These are phyloP conservation scores for Lactifluus piperatus DNA, from an alignment of 768 basidiomycete genomes.

Conservation along the genomic window DNA sequence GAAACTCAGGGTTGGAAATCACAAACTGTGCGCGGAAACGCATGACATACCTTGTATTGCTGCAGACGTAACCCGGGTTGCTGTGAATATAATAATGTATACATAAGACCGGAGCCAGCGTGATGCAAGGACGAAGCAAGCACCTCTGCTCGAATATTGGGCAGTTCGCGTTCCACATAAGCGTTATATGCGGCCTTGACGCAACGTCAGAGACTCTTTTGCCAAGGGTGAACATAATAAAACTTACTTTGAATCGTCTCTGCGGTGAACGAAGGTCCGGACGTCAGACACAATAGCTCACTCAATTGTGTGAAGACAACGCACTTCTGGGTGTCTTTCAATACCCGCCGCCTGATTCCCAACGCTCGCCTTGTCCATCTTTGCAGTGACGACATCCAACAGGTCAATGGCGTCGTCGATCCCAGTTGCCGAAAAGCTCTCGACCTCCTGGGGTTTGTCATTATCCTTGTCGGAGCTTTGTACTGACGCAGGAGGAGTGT, in stretches of 20 bases:
- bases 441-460: constrained; percentile 35
- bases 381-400: constrained; percentile 80
- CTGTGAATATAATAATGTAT: constrained; percentile 29
- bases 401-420: constrained; percentile 88
- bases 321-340: constrained; percentile 89
- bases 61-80: constrained; percentile 86
- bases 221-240: constrained; percentile 3
- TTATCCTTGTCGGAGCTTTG: constrained; percentile 26
- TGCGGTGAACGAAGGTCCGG: constrained; percentile 27
- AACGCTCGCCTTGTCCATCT: constrained; percentile 87
- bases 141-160: constrained; percentile 68
- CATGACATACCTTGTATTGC: constrained; percentile 65
- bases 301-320: constrained; percentile 8
- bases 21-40: constrained; percentile 4
- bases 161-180: constrained; percentile 81
- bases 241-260: constrained; percentile 78
- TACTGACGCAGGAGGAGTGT: constrained; percentile 17
- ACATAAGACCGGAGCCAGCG: background rate
- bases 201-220: constrained; percentile 6
- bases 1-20: background rate
- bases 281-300: background rate
- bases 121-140: constrained; percentile 16
- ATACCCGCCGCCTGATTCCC: constrained; percentile 81
- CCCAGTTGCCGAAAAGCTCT: constrained; percentile 77
- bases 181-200: constrained; percentile 77